These are phyloP conservation scores for Ogataea trehaloabstinens DNA, from an alignment of 805 yeast genomes.

Conservation along the genomic window DNA sequence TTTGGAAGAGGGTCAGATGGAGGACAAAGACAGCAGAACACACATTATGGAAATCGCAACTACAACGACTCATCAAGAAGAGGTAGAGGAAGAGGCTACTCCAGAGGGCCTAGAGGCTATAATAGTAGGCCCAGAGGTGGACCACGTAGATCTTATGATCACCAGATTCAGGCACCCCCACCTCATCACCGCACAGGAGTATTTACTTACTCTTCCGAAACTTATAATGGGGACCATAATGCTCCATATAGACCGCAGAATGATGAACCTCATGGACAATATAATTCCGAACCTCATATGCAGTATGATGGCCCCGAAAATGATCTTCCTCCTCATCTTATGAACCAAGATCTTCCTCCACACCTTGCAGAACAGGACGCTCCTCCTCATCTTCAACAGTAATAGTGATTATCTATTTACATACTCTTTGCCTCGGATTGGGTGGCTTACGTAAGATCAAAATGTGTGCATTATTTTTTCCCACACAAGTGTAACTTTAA, in stretches of 20 bases:
- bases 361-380: constrained; percentile 4
- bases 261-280: constrained; percentile 1
- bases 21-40: constrained; percentile 60
- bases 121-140: constrained; percentile 8
- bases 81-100: constrained; percentile 20
- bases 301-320: constrained; percentile 3
- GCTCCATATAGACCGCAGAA: constrained; percentile 3
- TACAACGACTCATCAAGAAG: constrained; percentile 18
- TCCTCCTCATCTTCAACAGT: constrained; percentile 20
- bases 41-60: constrained; percentile 9
- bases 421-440: no score
- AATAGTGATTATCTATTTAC: neutral
- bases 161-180: no score
- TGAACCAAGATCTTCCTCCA: constrained; percentile 9
- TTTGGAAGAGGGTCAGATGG: constrained; percentile 92
- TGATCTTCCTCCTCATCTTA: constrained; percentile 13
- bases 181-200: no score
- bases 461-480: no score
- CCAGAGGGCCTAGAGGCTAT: constrained; percentile 19
- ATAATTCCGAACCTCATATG: constrained; percentile 5
- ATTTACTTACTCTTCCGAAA: no score
- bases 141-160: constrained; percentile 6
- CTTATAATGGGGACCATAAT: neutral
- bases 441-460: no score
- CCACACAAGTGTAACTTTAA: no score